Evolutionary conservation across 2,329 filamentous ascomycete genomes (phyloP).

Genomic region (Arthrobotrys sinensis): DNA sequence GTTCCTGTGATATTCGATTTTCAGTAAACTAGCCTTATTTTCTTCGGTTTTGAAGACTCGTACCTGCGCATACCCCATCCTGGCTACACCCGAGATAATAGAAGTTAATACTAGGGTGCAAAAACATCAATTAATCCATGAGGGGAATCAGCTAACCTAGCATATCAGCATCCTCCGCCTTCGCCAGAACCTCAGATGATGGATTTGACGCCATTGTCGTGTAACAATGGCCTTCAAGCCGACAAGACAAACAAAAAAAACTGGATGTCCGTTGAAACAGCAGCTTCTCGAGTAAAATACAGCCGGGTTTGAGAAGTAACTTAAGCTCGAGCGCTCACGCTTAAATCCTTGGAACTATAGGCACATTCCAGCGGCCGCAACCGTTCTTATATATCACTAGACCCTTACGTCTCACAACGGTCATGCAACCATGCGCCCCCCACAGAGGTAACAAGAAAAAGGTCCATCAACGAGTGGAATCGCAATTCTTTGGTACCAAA

Average conservation of each 20-base stretch:
- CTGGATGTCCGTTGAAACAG: background rate
- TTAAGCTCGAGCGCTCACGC: too few relatives aligned
- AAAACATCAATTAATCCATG: background rate
- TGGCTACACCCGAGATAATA: conserved; percentile 21
- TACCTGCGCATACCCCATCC: conserved; percentile 55
- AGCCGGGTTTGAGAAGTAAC: background rate
- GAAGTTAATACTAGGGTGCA: background rate
- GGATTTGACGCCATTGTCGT: conserved; percentile 40
- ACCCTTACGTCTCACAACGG: background rate
- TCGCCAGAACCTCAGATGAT: conserved; percentile 36
- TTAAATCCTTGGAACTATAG: background rate
- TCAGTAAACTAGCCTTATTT: background rate
- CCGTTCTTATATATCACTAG: conserved; percentile 28
- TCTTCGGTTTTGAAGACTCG: background rate
- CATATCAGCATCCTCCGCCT: conserved; percentile 48
- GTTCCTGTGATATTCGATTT: conserved; percentile 70
- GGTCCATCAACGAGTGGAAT: background rate
- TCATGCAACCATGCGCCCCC: background rate
- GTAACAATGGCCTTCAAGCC: background rate
- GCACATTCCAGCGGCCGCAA: conserved; percentile 11
- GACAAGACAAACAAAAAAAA: background rate
- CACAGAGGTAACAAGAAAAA: background rate
- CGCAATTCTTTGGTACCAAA: conserved; percentile 36
- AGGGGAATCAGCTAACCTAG: conserved; percentile 30
- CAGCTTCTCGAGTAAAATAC: background rate